Conservation (phyloP, 163 green algal genomes). For the Picocystis sp. region DNA sequence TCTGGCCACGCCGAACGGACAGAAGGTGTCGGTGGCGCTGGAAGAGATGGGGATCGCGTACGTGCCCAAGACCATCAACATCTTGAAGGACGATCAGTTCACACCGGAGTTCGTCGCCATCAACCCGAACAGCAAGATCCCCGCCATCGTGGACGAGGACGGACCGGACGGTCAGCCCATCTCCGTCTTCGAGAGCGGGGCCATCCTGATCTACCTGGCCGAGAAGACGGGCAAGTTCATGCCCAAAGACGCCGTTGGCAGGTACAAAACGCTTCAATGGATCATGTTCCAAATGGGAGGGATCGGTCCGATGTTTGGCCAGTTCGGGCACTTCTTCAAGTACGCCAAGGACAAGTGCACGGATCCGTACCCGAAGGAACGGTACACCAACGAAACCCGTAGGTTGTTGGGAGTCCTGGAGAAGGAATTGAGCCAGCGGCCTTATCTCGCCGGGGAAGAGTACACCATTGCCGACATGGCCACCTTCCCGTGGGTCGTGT, state of each 20-base stretch:
- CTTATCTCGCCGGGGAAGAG: slow-evolving; percentile 14
- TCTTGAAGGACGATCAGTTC: slow-evolving; percentile 20
- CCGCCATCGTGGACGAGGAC: slow-evolving; percentile 24
- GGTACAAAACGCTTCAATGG: slow-evolving; percentile 23
- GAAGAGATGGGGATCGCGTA: slow-evolving; percentile 26
- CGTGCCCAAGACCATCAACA: slow-evolving; percentile 16
- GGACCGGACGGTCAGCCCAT: slow-evolving; percentile 16
- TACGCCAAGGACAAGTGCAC: slow-evolving; percentile 13
- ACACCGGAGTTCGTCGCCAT: slow-evolving; percentile 20
- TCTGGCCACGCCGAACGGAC: slow-evolving; percentile 21
- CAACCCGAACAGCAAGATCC: slow-evolving; percentile 28
- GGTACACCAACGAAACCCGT: slow-evolving; percentile 18
- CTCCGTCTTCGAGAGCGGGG: slow-evolving; percentile 15
- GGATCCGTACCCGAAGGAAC: slow-evolving; percentile 13
- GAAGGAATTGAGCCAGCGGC: slow-evolving; percentile 10
- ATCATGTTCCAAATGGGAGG: slow-evolving; percentile 25
- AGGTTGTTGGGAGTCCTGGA: slow-evolving; percentile 18
- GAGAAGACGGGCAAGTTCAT: slow-evolving; percentile 29
- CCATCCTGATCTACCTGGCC: slow-evolving; percentile 30
- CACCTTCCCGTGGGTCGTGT: slow-evolving; percentile 25
- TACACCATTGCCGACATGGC: slow-evolving; percentile 32
- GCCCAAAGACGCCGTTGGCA: slow-evolving; percentile 15
- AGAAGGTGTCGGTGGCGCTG: slow-evolving; percentile 17
- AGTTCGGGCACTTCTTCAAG: slow-evolving; percentile 30
- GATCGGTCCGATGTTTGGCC: slow-evolving; percentile 25